A percentile compares a stretch with the other conserved stretches of the same genome.
Conservation (phyloP, 306 rosid species). For the Gynostemma pentaphyllum region DNA sequence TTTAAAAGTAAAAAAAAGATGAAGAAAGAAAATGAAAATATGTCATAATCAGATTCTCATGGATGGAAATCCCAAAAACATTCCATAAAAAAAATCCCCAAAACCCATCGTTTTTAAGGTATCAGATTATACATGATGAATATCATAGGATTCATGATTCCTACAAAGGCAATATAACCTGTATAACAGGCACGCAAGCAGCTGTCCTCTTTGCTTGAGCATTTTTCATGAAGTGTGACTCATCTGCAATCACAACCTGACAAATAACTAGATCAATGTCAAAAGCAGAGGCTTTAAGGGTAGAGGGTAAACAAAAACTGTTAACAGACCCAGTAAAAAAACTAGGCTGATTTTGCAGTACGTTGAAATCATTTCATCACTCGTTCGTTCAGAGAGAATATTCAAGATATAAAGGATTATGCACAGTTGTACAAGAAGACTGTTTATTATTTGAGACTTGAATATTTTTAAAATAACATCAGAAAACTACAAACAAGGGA, state of each 20-base stretch:
- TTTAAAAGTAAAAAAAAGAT: no score
- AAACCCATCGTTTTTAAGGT: no score
- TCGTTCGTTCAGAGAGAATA: background rate
- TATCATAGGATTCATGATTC: conserved; percentile 12
- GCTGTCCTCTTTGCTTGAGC: conserved; percentile 95
- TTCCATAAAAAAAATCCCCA: no score
- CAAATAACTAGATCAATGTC: conserved; percentile 19
- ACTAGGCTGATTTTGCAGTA: background rate
- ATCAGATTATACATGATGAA: no score
- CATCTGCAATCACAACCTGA: conserved; percentile 98
- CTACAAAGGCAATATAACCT: conserved; percentile 39
- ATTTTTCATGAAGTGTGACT: conserved; percentile 88
- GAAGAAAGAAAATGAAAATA: no score
- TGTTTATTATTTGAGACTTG: background rate
- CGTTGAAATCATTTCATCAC: background rate
- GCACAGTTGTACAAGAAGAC: background rate
- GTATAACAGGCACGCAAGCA: conserved; percentile 72
- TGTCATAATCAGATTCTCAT: no score
- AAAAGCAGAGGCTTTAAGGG: conserved; percentile 9
- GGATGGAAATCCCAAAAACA: no score
- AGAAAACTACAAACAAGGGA: background rate
- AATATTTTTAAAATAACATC: background rate
- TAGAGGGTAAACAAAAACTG: background rate
- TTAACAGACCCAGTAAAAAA: background rate
- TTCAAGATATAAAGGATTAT: background rate